phyloP scores from a whole-genome alignment of 495 filamentous ascomycete genomes.

The Podospora pseudoanserina region DNA sequence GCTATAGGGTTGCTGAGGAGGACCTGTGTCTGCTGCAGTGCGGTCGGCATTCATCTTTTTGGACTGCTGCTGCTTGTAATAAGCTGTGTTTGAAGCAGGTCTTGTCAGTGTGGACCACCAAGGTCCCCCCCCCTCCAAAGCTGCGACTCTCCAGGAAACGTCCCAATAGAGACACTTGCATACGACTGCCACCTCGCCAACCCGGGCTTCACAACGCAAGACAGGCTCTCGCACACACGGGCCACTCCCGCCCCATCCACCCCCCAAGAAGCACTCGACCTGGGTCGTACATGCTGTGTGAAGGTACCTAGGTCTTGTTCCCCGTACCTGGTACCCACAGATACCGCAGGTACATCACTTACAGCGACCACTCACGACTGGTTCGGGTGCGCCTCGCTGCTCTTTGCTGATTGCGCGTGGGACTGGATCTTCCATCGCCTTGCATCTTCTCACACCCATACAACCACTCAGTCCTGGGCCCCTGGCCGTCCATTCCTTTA shows the following conservation, averaged over 20 bases:
- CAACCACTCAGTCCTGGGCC: slow-evolving; percentile 10
- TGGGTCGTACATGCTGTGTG: slow-evolving; percentile 23
- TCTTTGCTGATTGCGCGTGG: slow-evolving; percentile 32
- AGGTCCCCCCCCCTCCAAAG: slow-evolving; percentile 16
- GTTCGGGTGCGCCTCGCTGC: slow-evolving; percentile 25
- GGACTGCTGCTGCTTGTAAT: neutral
- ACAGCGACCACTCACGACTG: slow-evolving; percentile 19
- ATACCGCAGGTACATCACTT: slow-evolving; percentile 24
- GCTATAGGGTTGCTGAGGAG: neutral
- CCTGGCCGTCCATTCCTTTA: slow-evolving; percentile 23
- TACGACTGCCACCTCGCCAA: slow-evolving; percentile 36
- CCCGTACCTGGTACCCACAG: slow-evolving; percentile 35
- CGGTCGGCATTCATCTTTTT: neutral
- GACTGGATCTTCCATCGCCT: slow-evolving; percentile 29
- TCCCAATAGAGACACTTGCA: slow-evolving; percentile 36
- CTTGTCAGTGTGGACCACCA: slow-evolving; percentile 18
- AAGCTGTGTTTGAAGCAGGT: slow-evolving; percentile 1
- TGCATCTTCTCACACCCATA: slow-evolving; percentile 20
- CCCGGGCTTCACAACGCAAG: slow-evolving; percentile 24
- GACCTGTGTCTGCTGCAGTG: neutral
- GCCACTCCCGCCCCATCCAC: slow-evolving; percentile 32
- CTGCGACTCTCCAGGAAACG: slow-evolving; percentile 18
- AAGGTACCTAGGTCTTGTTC: slow-evolving; percentile 29
- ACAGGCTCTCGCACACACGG: slow-evolving; percentile 19
- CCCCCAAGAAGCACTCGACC: slow-evolving; percentile 26